Conservation (phyloP, 257 asterid species). For the Mitragyna speciosa region DNA sequence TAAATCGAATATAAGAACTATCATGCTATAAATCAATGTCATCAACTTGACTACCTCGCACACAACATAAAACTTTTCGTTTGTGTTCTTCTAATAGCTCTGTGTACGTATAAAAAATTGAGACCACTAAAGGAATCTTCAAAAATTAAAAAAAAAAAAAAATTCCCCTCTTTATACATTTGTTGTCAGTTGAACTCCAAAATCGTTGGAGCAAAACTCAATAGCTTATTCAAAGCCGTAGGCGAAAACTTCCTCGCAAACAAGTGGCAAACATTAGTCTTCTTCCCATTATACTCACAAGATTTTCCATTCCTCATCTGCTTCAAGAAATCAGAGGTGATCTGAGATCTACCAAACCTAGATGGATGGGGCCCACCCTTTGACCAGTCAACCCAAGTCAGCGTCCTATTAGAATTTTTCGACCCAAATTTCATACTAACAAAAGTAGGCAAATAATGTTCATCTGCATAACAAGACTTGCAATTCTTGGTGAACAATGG, state of each 20-base stretch:
- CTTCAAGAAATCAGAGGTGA: conserved; percentile 40
- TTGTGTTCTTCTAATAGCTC: neutral
- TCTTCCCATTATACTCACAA: conserved; percentile 57
- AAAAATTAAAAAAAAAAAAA: neutral
- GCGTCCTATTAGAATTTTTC: conserved; percentile 51
- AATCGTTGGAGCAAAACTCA: conserved; percentile 51
- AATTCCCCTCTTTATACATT: neutral
- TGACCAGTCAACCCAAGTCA: conserved; percentile 95
- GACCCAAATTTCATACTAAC: conserved; percentile 39
- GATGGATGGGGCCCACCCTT: conserved; percentile 74
- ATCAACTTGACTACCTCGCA: neutral
- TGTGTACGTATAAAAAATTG: neutral
- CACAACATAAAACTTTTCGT: neutral
- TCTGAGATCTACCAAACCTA: conserved; percentile 38
- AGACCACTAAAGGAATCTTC: no score
- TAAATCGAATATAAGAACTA: neutral
- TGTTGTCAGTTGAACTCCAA: conserved; percentile 30
- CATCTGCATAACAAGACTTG: conserved; percentile 74
- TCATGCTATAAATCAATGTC: neutral
- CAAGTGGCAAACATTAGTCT: conserved; percentile 49
- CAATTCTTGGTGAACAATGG: conserved; percentile 43
- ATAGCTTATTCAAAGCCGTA: conserved; percentile 48
- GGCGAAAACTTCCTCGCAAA: conserved; percentile 74
- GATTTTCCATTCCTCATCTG: conserved; percentile 34
- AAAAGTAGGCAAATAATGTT: conserved; percentile 68